phyloP scores from a whole-genome alignment of 352 stramenopile species.

The Globisporangium irregulare region DNA sequence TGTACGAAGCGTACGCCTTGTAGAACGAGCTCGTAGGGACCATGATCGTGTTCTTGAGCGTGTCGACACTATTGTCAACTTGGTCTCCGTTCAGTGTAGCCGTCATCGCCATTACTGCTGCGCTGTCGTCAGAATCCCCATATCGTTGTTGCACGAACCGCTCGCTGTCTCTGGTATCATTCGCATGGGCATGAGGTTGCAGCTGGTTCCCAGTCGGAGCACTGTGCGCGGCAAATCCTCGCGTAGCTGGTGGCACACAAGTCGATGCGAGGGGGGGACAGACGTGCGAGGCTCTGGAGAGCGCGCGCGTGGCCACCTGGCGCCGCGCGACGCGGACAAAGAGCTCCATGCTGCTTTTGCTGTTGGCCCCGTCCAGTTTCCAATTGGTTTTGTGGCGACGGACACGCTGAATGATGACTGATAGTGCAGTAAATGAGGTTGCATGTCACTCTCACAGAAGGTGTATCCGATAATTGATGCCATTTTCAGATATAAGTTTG shows the following conservation, averaged over 20 bases:
- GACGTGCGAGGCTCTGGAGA: no score
- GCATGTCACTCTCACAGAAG: no score
- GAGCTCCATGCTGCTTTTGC: conserved; percentile 9
- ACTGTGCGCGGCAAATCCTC: background rate
- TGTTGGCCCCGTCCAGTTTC: background rate
- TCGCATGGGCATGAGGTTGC: background rate
- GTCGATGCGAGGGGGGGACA: background rate
- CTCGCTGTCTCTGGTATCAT: background rate
- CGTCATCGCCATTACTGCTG: background rate
- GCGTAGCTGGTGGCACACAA: background rate
- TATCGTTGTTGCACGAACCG: background rate
- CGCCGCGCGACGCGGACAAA: conserved; percentile 1
- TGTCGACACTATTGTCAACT: background rate
- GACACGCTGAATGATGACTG: no score
- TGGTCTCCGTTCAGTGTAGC: no score
- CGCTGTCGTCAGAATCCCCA: background rate
- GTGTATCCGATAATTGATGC: no score
- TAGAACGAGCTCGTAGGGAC: background rate
- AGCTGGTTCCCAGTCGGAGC: conserved; percentile 3
- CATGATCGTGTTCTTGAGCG: conserved; percentile 13
- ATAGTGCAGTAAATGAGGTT: no score
- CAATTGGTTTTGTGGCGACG: background rate
- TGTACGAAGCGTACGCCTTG: background rate
- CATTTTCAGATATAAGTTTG: no score
- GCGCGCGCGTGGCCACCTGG: background rate